phyloP scores from a whole-genome alignment of 768 basidiomycete genomes.

The Mycena alexandri region DNA sequence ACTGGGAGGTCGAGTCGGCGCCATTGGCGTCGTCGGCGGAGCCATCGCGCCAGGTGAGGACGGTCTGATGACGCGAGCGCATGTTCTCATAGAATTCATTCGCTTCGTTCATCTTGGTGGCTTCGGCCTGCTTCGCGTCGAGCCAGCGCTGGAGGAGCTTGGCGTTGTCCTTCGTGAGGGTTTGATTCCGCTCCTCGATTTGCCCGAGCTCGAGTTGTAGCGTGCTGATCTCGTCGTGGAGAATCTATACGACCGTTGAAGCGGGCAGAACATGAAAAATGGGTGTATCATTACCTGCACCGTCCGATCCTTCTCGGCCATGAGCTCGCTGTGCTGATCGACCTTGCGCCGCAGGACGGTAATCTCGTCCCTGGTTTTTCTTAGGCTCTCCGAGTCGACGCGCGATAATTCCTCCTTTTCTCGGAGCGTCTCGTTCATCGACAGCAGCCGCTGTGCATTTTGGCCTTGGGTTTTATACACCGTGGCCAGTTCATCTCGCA shows the following conservation, averaged over 20 bases:
- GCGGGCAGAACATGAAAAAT: conserved; percentile 19
- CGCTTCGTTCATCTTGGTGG: conserved; percentile 95
- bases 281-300: conserved; percentile 74
- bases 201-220: conserved; percentile 92
- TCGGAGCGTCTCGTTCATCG: conserved; percentile 95
- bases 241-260: conserved; percentile 64
- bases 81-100: conserved; percentile 92
- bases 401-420: conserved; percentile 92
- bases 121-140: conserved; percentile 93
- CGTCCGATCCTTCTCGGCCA: conserved; percentile 90
- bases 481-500: conserved; percentile 92
- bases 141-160: conserved; percentile 97
- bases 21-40: conserved; percentile 48
- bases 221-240: conserved; percentile 95
- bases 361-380: conserved; percentile 84
- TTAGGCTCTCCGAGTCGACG: conserved; percentile 82
- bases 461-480: conserved; percentile 97
- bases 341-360: conserved; percentile 79
- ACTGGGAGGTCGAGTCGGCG: conserved; percentile 48
- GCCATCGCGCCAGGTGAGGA: conserved; percentile 68
- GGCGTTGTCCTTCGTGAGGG: conserved; percentile 93
- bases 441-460: conserved; percentile 91
- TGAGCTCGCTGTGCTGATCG: conserved; percentile 85
- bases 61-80: conserved; percentile 78
- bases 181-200: conserved; percentile 88